phyloP scores from a whole-genome alignment of 1,284 basidiomycete species.

The Jaminaea rosea region DNA sequence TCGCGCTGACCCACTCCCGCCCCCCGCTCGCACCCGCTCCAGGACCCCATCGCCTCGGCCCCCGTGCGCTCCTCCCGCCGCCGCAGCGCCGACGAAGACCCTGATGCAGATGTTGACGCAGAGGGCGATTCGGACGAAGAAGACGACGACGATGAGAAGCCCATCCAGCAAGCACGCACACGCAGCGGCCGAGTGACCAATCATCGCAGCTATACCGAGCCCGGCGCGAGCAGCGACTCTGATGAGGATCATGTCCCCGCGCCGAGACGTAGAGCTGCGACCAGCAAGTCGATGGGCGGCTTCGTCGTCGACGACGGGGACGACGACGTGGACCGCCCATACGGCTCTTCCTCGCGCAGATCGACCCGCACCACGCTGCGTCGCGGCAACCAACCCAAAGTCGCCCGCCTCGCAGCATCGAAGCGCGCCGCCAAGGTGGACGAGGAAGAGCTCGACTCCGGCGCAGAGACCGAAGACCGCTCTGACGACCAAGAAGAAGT shows the following conservation, averaged over 20 bases:
- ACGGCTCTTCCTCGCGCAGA: conserved; percentile 19
- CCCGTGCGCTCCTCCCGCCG: no score
- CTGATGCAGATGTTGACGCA: no score
- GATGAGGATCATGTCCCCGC: conserved; percentile 10
- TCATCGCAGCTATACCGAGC: neutral
- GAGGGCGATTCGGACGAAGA: conserved; percentile 6
- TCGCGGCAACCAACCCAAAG: conserved; percentile 6
- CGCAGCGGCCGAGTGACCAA: conserved; percentile 18
- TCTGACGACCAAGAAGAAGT: conserved; percentile 4
- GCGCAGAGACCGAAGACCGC: conserved; percentile 25
- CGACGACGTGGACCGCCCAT: conserved; percentile 31
- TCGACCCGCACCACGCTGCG: conserved; percentile 13
- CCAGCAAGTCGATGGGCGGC: conserved; percentile 18
- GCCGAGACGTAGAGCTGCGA: neutral
- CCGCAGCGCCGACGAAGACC: no score
- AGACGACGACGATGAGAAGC: conserved; percentile 8
- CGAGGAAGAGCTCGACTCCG: conserved; percentile 24
- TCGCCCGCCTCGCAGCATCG: neutral
- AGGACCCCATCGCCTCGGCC: no score
- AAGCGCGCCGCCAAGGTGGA: conserved; percentile 9
- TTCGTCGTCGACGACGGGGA: conserved; percentile 38
- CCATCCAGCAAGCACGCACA: conserved; percentile 4
- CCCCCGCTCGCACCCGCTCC: no score
- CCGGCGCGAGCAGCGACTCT: conserved; percentile 9
- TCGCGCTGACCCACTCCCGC: no score